Evolutionary conservation across 805 yeast species (phyloP).

Genomic region (Metschnikowia proteae): DNA sequence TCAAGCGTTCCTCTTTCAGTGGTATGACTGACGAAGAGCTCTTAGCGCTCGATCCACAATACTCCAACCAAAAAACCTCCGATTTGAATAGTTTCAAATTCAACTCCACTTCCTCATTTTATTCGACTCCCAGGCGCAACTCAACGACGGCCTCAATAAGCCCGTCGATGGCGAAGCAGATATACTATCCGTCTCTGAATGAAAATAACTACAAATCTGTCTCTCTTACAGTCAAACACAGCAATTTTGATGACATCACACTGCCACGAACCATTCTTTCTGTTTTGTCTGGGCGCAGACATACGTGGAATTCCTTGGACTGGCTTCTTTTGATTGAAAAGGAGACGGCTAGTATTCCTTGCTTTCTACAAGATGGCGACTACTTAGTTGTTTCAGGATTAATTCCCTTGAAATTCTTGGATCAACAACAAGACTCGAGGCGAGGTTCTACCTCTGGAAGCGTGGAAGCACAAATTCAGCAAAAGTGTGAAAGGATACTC

Average conservation of each 20-base stretch:
- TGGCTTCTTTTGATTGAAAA: conserved; percentile 30
- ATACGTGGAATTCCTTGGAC: conserved; percentile 42
- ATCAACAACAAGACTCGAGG: conserved; percentile 11
- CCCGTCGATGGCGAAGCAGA: conserved; percentile 9
- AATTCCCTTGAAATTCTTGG: conserved; percentile 25
- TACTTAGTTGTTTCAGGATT: conserved; percentile 35
- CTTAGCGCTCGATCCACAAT: conserved; percentile 53
- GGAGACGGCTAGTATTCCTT: conserved; percentile 6
- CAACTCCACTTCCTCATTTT: conserved; percentile 28
- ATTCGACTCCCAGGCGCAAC: conserved; percentile 9
- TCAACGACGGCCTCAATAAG: conserved; percentile 7
- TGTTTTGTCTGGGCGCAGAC: conserved; percentile 38
- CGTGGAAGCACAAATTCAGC: conserved; percentile 18
- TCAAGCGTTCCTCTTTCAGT: conserved; percentile 43
- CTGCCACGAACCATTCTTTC: conserved; percentile 32
- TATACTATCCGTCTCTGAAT: conserved; percentile 28
- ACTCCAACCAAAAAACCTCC: conserved; percentile 34
- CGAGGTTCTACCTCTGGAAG: conserved; percentile 9
- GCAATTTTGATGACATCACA: conserved; percentile 25
- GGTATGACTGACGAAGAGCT: conserved; percentile 54
- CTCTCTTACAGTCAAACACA: conserved; percentile 44
- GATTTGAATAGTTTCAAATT: conserved; percentile 45
- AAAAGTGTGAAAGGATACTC: conserved; percentile 22
- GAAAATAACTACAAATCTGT: conserved; percentile 42
- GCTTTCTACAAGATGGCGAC: conserved; percentile 37